A percentile compares a stretch with the other conserved stretches of the same genome.
phyloP scores from a whole-genome alignment of 2,329 filamentous ascomycete species.

The Thermochaetoides dissita region DNA sequence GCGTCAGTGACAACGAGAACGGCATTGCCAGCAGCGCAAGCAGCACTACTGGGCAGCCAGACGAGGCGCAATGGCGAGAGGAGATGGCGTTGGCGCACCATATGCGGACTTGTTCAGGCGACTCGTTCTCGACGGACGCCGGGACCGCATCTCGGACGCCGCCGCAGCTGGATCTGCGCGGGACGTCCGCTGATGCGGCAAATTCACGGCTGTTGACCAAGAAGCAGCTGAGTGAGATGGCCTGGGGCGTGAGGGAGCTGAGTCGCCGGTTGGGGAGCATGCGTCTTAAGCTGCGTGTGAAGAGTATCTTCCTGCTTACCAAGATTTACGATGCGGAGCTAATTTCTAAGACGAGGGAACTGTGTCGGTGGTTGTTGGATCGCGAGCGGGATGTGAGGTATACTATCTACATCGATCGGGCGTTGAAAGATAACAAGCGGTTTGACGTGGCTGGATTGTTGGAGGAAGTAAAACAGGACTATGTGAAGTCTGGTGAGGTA shows the following conservation, averaged over 20 bases:
- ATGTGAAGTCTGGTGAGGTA: conserved; percentile 18
- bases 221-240: conserved; percentile 91
- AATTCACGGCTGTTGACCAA: conserved; percentile 74
- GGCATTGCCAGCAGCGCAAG: neutral
- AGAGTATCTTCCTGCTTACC: conserved; percentile 73
- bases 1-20: conserved; percentile 19
- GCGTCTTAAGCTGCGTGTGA: conserved; percentile 66
- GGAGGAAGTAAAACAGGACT: conserved; percentile 38
- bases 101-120: neutral
- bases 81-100: conserved; percentile 22
- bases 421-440: conserved; percentile 51
- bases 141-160: conserved; percentile 21
- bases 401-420: conserved; percentile 71
- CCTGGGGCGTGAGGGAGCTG: conserved; percentile 83
- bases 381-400: conserved; percentile 54
- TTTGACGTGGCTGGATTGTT: conserved; percentile 64
- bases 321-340: conserved; percentile 81
- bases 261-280: conserved; percentile 76
- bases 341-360: conserved; percentile 60
- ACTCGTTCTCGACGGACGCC: conserved; percentile 1
- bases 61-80: conserved; percentile 41
- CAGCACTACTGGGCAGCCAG: conserved; percentile 32
- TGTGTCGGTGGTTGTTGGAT: conserved; percentile 68
- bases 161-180: conserved; percentile 16
- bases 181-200: conserved; percentile 10